A percentile compares a stretch with the other conserved stretches of the same genome.
Evolutionary conservation across 2,329 filamentous ascomycete genomes (phyloP).

Genomic region (Ceratocystis colombiana): DNA sequence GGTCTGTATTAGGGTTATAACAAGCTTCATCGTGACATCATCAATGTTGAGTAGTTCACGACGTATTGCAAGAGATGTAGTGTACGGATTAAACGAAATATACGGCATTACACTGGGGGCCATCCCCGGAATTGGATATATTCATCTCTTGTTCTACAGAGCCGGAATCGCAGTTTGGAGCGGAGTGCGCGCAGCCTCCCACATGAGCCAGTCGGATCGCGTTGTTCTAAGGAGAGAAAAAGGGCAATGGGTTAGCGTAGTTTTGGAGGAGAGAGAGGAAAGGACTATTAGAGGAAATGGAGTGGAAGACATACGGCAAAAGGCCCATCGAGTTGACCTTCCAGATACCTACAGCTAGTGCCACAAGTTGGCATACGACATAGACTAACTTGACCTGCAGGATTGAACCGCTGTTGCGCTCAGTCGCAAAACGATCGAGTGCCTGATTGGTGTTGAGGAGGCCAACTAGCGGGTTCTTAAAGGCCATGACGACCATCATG

Average conservation of each 20-base stretch:
- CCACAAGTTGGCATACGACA: constrained; percentile 73
- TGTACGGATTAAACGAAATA: too few relatives aligned
- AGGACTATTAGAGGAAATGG: background rate
- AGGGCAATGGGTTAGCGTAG: constrained; percentile 22
- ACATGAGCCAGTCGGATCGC: constrained; percentile 92
- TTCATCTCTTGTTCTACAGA: constrained; percentile 31
- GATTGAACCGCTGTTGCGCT: constrained; percentile 62
- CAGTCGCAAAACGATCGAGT: constrained; percentile 85
- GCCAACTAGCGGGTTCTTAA: constrained; percentile 88
- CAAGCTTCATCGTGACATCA: background rate
- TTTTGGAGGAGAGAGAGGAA: background rate
- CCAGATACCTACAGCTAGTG: constrained; percentile 80
- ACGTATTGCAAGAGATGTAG: background rate
- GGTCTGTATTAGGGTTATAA: constrained; percentile 10
- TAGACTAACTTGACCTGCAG: constrained; percentile 80
- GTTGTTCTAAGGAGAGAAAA: constrained; percentile 58
- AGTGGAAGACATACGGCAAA: constrained; percentile 57
- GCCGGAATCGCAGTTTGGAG: constrained; percentile 56
- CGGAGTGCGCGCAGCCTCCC: constrained; percentile 68
- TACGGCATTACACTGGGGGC: too few relatives aligned
- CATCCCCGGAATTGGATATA: background rate
- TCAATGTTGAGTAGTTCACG: background rate
- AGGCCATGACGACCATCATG: constrained; percentile 99
- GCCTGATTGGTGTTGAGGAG: constrained; percentile 71
- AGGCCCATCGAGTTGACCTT: constrained; percentile 96